Evolutionary conservation across 768 basidiomycete species (phyloP), one percentile per base, ranked within the genome.

Genomic region (Suillus paluster): DNA sequence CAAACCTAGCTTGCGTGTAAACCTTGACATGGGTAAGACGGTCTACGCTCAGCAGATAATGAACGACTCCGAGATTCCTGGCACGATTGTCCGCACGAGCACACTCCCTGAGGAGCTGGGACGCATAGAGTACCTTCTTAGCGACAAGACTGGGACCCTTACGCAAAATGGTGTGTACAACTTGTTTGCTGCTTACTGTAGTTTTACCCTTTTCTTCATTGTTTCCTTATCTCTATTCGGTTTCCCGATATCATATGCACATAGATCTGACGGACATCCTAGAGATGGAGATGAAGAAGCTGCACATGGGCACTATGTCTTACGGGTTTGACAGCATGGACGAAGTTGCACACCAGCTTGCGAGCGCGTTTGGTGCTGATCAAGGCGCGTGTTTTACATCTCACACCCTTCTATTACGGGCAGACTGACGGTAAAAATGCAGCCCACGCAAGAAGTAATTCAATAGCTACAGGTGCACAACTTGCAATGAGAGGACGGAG

Each of bases 231-330:
- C 5, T 9, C 1, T 19, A 33, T 50, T 50, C 10, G 41, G 30
- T 53, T 61, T 60, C 27, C 9, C 49, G 17, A 23, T 12, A 19
- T 15, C 34, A 59, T 27, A 19, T 60, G 44, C 57, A 42, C 21
- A 38, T 60, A 33, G 45, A 17, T 8, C 38, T 46, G 34, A 54
- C 11, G 12, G 30, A 19, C 10, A 27, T 36, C 25, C 19, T 74
- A 98, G 97, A 98, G 73, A 99, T 99, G 97, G 97, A 99, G 76
- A 92, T 99, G 91, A 95, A 91, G 81, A 99, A 97, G 73, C 80
- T 99, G 33, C 97, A 99, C 70, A 94, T 99, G 91, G 97, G 97
- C 5, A 99, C 97, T 1, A 94, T 98, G 85, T 96, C 94, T 0
- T 99, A 96, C 70, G 96, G 94, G 2, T 89, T 81, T 65, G 97